Base-by-base conservation (phyloP, 1,139 yeast species). In the Yamadazyma triangularis region DNA sequence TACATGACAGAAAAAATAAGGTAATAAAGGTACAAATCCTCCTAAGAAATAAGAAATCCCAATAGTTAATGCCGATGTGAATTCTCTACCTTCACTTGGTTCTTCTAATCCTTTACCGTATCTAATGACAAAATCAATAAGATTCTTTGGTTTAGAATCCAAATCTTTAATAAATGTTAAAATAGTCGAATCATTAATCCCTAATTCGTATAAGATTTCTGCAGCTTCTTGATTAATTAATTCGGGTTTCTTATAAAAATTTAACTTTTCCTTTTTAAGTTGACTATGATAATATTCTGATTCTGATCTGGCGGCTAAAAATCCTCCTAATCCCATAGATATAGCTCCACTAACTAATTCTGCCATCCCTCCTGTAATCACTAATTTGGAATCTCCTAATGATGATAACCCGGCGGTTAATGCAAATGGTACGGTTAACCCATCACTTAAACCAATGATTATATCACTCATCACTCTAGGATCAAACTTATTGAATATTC, bases 251-350 rank as follows among this genome's bases (percentile, higher is more conserved):
- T 75, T 74, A 58, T 79, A 82, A 45, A 80, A 80, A 40, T 73
- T 70, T 48, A 74, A 67, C 50, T 81, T 82, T 54, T 83, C 91
- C 50, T 73, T 70, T 48, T 74, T 77, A 27, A 82, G 89, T 56
- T 81, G 87, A 14, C 81, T 68, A 34, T 65, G 63, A 55, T 80
- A 81, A 53, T 78, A 83, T 51, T 83, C 89, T 16, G 71, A 59
- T 57, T 83, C 93, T n/a, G 84, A 76, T 49, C 79, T 78, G 21
- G 91, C 91, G 25, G 91, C 93, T 40, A 83, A 64, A 51, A 70
- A 83, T 12, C 93, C 93, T 38, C 93, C 93, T 36, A 83, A 70
- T 3, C 93, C 93, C 93, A 83, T 83, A 15, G 89, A 81, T 25
- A 83, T 82, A 26, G 91, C 86, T 26, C 93, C 93, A 4, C 87